A percentile compares a stretch with the other conserved stretches of the same genome.
Evolutionary conservation across 768 basidiomycete genomes (phyloP).

Genomic region (Phaffia tasmanica): DNA sequence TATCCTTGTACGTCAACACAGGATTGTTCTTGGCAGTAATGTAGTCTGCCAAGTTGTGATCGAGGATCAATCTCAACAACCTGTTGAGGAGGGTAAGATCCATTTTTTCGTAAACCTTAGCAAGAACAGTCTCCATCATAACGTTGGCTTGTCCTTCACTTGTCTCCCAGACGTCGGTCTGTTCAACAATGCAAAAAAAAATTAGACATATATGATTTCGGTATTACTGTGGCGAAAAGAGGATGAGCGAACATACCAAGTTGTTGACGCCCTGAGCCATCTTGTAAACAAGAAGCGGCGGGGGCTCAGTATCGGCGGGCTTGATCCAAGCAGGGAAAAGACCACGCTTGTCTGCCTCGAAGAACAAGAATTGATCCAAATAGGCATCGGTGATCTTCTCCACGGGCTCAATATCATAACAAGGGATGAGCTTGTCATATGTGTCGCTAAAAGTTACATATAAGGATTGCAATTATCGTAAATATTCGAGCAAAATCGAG

Average conservation of each 20-base stretch:
- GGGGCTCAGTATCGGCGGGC: slow-evolving; percentile 92
- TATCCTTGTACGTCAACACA: slow-evolving; percentile 27
- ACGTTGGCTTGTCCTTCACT: slow-evolving; percentile 96
- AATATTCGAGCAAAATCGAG: not conserved
- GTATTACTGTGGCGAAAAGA: not conserved
- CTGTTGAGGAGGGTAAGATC: slow-evolving; percentile 93
- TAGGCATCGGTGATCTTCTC: slow-evolving; percentile 97
- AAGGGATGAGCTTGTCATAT: slow-evolving; percentile 95
- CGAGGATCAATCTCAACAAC: slow-evolving; percentile 85
- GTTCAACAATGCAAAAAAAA: no score
- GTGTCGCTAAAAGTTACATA: slow-evolving; percentile 79
- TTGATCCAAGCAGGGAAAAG: slow-evolving; percentile 99
- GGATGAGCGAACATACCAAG: slow-evolving; percentile 37
- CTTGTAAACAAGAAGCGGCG: slow-evolving; percentile 92
- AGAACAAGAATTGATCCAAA: slow-evolving; percentile 92
- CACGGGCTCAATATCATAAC: slow-evolving; percentile 97
- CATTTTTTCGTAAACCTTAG: slow-evolving; percentile 98
- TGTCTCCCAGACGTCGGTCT: slow-evolving; percentile 94
- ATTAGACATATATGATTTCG: not conserved
- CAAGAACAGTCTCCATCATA: slow-evolving; percentile 95
- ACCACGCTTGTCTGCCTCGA: slow-evolving; percentile 96
- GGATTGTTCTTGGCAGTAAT: slow-evolving; percentile 96
- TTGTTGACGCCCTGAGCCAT: slow-evolving; percentile 94
- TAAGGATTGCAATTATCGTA: not conserved
- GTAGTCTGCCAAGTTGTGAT: slow-evolving; percentile 98